Evolutionary conservation across 441 rosid genomes (phyloP).

Genomic region (Gossypium aridum): DNA sequence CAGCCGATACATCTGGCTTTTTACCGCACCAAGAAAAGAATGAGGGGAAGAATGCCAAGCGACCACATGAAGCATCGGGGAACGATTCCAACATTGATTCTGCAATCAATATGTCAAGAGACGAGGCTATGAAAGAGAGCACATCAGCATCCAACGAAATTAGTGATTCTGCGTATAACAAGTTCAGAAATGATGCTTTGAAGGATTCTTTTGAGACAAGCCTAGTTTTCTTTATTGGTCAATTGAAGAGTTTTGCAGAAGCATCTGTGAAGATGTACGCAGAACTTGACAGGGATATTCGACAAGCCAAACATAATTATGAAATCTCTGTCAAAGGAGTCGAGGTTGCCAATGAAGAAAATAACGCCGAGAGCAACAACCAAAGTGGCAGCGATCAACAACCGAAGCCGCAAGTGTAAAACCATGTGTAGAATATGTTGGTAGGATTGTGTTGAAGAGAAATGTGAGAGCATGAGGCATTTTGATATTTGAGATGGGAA

Average conservation of each 20-base stretch:
- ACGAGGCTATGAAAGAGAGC: slow-evolving; percentile 49
- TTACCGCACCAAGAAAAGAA: slow-evolving; percentile 73
- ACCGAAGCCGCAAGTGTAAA: not conserved
- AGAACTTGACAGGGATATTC: slow-evolving; percentile 39
- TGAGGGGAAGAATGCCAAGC: slow-evolving; percentile 38
- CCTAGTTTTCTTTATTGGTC: slow-evolving; percentile 41
- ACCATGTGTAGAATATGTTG: not conserved
- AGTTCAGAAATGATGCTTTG: slow-evolving; percentile 37
- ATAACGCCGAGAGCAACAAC: not conserved
- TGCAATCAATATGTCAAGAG: slow-evolving; percentile 33
- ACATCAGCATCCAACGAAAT: slow-evolving; percentile 28
- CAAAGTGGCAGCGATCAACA: not conserved
- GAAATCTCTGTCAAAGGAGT: slow-evolving; percentile 11
- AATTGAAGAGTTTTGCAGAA: slow-evolving; percentile 46
- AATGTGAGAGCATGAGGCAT: not conserved
- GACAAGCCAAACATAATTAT: slow-evolving; percentile 32
- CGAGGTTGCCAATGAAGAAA: not conserved
- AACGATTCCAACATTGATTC: slow-evolving; percentile 35
- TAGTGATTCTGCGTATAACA: slow-evolving; percentile 31
- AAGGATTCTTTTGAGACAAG: slow-evolving; percentile 44
- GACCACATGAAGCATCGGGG: slow-evolving; percentile 18
- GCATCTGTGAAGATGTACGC: slow-evolving; percentile 44
- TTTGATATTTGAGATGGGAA: not conserved
- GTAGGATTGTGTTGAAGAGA: not conserved
- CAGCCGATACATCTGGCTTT: slow-evolving; percentile 52